Conservation (phyloP, 2,329 filamentous ascomycete genomes). For the Stemphylium vesicarium region DNA sequence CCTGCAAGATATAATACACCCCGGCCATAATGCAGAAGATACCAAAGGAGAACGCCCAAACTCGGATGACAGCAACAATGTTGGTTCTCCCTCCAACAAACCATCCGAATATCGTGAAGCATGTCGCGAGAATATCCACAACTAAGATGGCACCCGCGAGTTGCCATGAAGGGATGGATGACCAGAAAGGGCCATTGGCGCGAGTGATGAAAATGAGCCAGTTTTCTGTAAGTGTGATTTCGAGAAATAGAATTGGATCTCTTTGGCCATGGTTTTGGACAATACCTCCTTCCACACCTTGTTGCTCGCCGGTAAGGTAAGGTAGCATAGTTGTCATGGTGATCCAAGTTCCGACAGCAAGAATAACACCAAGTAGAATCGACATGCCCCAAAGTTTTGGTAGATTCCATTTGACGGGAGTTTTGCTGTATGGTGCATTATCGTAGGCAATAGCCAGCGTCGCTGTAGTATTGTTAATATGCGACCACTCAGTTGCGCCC, state of each 20-base stretch:
- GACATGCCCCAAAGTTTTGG: slow-evolving; percentile 95
- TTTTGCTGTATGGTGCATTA: slow-evolving; percentile 84
- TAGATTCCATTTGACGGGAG: slow-evolving; percentile 92
- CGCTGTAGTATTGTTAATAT: slow-evolving; percentile 51
- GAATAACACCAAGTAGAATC: slow-evolving; percentile 78
- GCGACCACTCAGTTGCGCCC: neutral
- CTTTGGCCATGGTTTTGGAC: slow-evolving; percentile 86
- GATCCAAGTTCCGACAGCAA: slow-evolving; percentile 87
- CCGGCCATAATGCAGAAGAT: slow-evolving; percentile 84
- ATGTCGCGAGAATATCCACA: slow-evolving; percentile 82
- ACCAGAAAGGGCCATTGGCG: slow-evolving; percentile 92
- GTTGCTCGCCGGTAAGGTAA: slow-evolving; percentile 45
- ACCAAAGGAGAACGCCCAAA: slow-evolving; percentile 92
- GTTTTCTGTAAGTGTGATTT: slow-evolving; percentile 91
- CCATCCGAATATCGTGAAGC: slow-evolving; percentile 86
- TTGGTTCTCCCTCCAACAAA: slow-evolving; percentile 74
- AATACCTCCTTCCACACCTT: slow-evolving; percentile 76
- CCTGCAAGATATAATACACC: slow-evolving; percentile 80
- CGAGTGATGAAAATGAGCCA: slow-evolving; percentile 97
- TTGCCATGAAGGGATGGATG: slow-evolving; percentile 86
- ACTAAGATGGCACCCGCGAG: slow-evolving; percentile 76
- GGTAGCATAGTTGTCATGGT: slow-evolving; percentile 83
- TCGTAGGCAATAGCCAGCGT: slow-evolving; percentile 93
- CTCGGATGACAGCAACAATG: slow-evolving; percentile 83
- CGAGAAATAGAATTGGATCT: slow-evolving; percentile 84